Evolutionary conservation across 2,329 filamentous ascomycete genomes (phyloP), one percentile per base, ranked within the genome.

Genomic region (Aspergillus intermedius): DNA sequence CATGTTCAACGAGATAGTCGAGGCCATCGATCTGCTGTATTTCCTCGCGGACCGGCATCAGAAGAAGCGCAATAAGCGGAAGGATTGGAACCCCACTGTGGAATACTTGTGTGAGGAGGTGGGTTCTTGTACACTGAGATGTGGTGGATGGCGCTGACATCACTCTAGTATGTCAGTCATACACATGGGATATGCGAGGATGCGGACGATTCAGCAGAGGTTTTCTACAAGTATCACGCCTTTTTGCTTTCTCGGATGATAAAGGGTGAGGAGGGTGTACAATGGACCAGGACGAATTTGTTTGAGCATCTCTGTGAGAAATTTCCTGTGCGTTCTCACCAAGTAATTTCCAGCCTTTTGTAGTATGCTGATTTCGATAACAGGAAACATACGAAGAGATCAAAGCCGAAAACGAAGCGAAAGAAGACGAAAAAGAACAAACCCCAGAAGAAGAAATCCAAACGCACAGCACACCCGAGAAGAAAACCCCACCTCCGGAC

Each of bases 21-120:
- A 82, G 61, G 80, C 79, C 1, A 76, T 84, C 32, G 73, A 79
- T 54, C 58, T 82, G 49, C 67, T 83, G 7, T 84, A 83, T 60
- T 83, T 81, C 59, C 62, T 82, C 43, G 76, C 75, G n/a, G 82
- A 84, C 57, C 73, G 76, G 19, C 77, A 83, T 55, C 63, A 68
- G 44, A 71, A 69, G 54, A 68, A 66, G 56, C 57, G 66, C 35
- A 60, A 64, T 46, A 63, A 61, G 40, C 60, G 60, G 45, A 60
- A 57, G 51, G 56, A 58, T 48, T 57, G 64, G 56, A 65, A 68
- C 46, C 64, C 68, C 2, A 64, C 64, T 37, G 58, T 71, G 37
- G 66, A 69, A 39, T 63, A 64, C 47, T 57, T 72, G 45, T 69
- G 66, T 48, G 67, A 71, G 49, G 67, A 73, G 62, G 69, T 72